Conservation (phyloP, 345 rosid genomes). For the Brassica carinata region DNA sequence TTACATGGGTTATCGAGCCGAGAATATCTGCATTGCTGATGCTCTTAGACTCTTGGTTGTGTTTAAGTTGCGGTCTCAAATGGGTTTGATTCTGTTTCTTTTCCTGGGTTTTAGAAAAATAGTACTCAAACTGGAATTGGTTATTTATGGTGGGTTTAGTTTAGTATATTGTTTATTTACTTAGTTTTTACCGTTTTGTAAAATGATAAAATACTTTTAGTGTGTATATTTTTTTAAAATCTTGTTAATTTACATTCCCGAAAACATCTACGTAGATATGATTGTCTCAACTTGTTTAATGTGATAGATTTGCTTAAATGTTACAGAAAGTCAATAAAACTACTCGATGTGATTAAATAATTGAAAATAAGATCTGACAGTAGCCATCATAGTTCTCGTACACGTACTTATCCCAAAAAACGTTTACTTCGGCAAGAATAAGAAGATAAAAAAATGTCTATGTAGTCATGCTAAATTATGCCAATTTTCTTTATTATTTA, state of each 20-base stretch:
- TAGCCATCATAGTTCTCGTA: background rate
- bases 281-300: background rate
- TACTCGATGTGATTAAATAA: background rate
- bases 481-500: background rate
- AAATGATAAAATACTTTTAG: background rate
- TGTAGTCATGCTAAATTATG: background rate
- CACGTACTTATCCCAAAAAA: background rate
- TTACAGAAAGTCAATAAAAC: background rate
- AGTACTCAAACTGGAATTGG: slow-evolving; percentile 17
- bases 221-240: background rate
- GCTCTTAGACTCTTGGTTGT: no score
- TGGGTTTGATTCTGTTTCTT: slow-evolving; percentile 16
- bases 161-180: background rate
- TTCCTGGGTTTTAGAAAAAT: background rate
- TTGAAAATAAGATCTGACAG: background rate
- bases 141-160: background rate
- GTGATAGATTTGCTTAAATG: background rate
- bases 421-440: background rate
- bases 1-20: no score
- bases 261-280: background rate
- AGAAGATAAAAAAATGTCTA: background rate
- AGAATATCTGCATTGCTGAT: no score
- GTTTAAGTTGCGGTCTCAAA: background rate
- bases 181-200: background rate
- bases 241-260: background rate